phyloP scores from a whole-genome alignment of 345 rosid species.

The Eucalyptus microcorys region DNA sequence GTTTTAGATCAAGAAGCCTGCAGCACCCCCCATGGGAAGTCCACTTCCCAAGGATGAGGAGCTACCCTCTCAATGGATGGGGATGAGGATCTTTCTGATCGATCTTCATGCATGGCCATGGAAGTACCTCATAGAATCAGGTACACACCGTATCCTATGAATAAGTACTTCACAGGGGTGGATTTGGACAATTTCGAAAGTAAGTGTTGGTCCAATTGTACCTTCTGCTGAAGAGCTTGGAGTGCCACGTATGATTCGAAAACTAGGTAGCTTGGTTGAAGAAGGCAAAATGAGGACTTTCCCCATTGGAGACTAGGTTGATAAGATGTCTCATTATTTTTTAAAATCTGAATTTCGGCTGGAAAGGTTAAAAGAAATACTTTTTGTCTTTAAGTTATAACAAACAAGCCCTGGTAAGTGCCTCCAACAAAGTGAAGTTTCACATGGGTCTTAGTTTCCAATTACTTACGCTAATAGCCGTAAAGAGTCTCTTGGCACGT shows the following conservation, averaged over 20 bases:
- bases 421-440: neutral
- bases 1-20: neutral
- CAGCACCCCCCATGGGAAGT: neutral
- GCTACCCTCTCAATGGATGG: neutral
- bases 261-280: neutral
- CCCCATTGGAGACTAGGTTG: neutral
- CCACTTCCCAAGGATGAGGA: neutral
- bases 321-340: neutral
- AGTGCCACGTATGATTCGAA: neutral
- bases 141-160: neutral
- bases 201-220: neutral
- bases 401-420: neutral
- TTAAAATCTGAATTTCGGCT: neutral
- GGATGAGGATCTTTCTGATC: neutral
- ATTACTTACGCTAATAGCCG: conserved; percentile 9
- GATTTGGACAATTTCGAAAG: neutral
- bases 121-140: neutral
- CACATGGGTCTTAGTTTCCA: neutral
- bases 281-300: neutral
- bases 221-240: neutral
- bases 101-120: neutral
- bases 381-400: neutral
- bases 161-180: neutral
- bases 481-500: conserved; percentile 23
- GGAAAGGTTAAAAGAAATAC: neutral